These are phyloP conservation scores for Cryphonectria naterciae DNA, from an alignment of 2,329 filamentous ascomycete species.

Conservation along the genomic window DNA sequence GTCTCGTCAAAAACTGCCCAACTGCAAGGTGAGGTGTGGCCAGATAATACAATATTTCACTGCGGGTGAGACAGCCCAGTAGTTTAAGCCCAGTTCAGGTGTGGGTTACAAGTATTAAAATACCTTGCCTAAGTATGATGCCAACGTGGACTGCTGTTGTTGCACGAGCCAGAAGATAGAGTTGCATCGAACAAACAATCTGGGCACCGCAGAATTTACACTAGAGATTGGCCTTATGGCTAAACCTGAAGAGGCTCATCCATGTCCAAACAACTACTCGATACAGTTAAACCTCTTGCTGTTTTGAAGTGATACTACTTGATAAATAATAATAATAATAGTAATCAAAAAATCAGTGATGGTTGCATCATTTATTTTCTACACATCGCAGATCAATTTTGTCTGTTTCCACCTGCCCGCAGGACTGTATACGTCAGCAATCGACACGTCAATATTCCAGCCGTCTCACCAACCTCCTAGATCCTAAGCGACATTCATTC, in stretches of 20 bases:
- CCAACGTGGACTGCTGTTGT: neutral
- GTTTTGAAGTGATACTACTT: neutral
- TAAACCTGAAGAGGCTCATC: neutral
- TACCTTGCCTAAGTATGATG: neutral
- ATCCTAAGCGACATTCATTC: neutral
- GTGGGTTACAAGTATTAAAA: neutral
- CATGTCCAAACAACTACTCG: neutral
- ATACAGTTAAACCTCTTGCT: neutral
- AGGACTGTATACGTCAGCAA: neutral
- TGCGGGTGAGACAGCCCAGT: neutral
- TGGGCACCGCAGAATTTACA: neutral
- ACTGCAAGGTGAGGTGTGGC: neutral
- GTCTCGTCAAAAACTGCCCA: conserved; percentile 15
- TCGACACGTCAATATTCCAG: neutral
- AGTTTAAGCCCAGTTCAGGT: neutral
- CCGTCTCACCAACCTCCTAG: neutral
- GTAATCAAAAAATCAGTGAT: no score
- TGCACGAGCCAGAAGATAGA: neutral
- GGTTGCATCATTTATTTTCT: neutral
- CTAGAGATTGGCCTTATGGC: neutral
- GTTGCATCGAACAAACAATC: neutral
- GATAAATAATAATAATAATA: neutral
- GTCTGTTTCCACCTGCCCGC: neutral
- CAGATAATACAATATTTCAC: neutral
- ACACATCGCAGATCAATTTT: conserved; percentile 2